phyloP scores from a whole-genome alignment of 768 basidiomycete species.

The Termitomyces sp. region DNA sequence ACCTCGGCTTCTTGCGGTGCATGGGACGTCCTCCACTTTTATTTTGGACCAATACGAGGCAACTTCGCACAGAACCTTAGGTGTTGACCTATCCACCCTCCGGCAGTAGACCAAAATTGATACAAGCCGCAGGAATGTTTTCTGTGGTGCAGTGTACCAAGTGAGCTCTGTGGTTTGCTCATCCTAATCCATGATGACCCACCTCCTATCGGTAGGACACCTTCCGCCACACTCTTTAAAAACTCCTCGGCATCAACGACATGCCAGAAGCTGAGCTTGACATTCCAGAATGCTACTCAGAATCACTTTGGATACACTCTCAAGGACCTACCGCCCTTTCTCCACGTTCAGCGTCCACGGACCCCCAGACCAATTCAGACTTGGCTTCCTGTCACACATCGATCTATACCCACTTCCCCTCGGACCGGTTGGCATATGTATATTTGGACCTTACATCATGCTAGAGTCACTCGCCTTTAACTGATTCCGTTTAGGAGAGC shows the following conservation, averaged over 20 bases:
- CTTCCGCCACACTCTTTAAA: background rate
- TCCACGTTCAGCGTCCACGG: background rate
- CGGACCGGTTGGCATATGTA: slow-evolving; percentile 2
- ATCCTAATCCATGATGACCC: background rate
- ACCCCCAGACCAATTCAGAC: background rate
- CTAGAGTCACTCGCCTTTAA: background rate
- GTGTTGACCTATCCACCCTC: background rate
- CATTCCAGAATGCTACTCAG: slow-evolving; percentile 1
- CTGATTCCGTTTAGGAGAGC: background rate
- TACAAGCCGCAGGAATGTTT: background rate
- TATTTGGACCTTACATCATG: background rate
- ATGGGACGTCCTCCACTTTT: background rate
- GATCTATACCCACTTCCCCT: background rate
- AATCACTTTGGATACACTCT: background rate
- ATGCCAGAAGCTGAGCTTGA: background rate
- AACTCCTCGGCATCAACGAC: background rate
- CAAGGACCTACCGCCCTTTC: background rate
- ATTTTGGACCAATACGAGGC: background rate
- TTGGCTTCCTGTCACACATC: background rate
- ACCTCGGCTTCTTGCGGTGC: slow-evolving; percentile 14
- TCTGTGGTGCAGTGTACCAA: background rate
- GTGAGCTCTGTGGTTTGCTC: background rate
- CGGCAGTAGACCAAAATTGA: background rate
- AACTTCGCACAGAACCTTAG: background rate
- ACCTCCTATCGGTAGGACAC: background rate